Evolutionary conservation across 2,329 filamentous ascomycete genomes (phyloP), one percentile per base, ranked within the genome.

Genomic region (Hypoxylon sp.): DNA sequence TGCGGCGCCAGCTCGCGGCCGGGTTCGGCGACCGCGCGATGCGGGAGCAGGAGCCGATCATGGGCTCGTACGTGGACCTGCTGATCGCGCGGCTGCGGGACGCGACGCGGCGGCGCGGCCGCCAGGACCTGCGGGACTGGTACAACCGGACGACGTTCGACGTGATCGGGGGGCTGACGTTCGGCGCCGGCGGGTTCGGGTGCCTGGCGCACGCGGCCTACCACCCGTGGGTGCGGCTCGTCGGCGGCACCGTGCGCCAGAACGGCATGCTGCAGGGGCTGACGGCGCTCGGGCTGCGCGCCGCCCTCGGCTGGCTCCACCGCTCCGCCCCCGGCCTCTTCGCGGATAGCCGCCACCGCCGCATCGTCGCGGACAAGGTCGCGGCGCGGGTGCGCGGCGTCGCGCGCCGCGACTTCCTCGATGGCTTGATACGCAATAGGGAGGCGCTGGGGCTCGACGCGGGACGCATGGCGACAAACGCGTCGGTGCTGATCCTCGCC

Each of bases 401-500:
- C 20, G 35, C 8, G 18, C 15, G 35, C 8, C 35, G 17, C 18
- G 18, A 38, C 21, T 38, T 38, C 17, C 15, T 38, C 6, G 35
- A 38, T 20, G 35, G 35, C 18, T n/a, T 33, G 11, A 4, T 33
- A 6, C 29, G 11, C 6, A 33, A 33, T 6, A 33, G 11, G 29
- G 29, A 33, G 5, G 29, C 11, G 6, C 15, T 33, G 11, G 11
- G 11, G 6, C 26, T 29, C 11, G 26, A 29, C 11, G 26, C 26
- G 11, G 26, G 6, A 11, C 26, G 26, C 11, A 29, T 29, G 26
- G 26, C 26, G 6, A n/a, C 11, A n/a, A 64, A 73, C 56, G 66
- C 70, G 13, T 65, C 58, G 11, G 60, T 69, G 3, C 63, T 75
- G 3, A 67, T 81, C 35, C 65, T 77, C 6, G 79, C 79, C 6